Evolutionary conservation across 2,329 filamentous ascomycete species (phyloP), one percentile per base, ranked within the genome.

Genomic region (Lachnum nothofagi): DNA sequence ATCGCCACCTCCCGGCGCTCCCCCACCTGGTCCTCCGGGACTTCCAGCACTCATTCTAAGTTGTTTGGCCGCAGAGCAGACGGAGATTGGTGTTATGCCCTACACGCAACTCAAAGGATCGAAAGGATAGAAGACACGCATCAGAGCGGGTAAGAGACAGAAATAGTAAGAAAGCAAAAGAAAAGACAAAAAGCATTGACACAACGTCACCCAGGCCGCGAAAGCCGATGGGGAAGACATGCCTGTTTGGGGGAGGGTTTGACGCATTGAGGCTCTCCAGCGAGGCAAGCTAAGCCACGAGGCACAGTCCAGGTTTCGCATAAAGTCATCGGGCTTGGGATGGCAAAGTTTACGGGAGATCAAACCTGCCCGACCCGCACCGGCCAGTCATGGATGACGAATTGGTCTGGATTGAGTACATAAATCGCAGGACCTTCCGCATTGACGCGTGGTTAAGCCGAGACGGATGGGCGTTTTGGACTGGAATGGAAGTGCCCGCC

Each of bases 11-110:
- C 27, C 41, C 9, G 41, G 3, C 16, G 25, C 41, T 19, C 8
- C 42, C 12, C 42, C 42, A 34, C 42, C 42, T 24, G 17, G 42
- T 7, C 27, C 25, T 22, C 42, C 25, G 5, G 23, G 10, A 27
- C 12, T 19, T 17, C 20, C 39, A 27, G 27, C 14, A 20, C 34
- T 44, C 42, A 44, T 44, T 16, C 22, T 44, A 14, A 3, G 23
- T n/a, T 31, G 40, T 6, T 12, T 10, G 10, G 14, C 5, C 12
- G n/a, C 37, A 23, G 7, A 25, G 19, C 20, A 3, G 45, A 33
- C n/a, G 22, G 35, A 17, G n/a, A 42, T 46, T 24, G 46, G 44
- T 6, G 46, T 43, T 41, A 43, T 38, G 44, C 34, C n/a, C 46
- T 38, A 40, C 40, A 20, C 23, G 25, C 33, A 5, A 14, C 17